Evolutionary conservation across 2,329 filamentous ascomycete species (phyloP).

Genomic region (Zymoseptoria pseudotritici): DNA sequence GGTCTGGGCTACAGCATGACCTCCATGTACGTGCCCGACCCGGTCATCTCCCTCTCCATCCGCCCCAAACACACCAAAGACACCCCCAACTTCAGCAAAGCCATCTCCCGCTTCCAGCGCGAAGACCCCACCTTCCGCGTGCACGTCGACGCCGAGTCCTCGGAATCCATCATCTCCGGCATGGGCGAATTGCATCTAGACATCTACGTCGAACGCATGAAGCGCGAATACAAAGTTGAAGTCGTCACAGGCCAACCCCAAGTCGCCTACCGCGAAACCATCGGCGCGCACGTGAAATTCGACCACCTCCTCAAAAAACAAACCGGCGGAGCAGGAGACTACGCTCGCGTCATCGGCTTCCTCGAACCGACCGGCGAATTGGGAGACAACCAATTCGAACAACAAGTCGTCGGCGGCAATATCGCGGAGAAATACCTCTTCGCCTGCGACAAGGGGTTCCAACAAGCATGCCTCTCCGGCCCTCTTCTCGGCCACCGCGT

Average conservation of each 20-base stretch:
- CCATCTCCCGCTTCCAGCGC: constrained; percentile 96
- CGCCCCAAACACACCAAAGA: constrained; percentile 91
- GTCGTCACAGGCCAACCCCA: constrained; percentile 94
- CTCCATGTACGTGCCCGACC: constrained; percentile 96
- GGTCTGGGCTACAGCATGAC: constrained; percentile 89
- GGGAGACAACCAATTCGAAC: constrained; percentile 73
- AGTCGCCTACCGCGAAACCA: constrained; percentile 93
- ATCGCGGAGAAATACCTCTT: constrained; percentile 95
- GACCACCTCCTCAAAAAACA: constrained; percentile 95
- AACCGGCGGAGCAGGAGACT: constrained; percentile 91
- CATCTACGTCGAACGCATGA: constrained; percentile 95
- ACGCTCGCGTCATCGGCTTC: constrained; percentile 82
- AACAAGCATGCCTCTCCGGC: constrained; percentile 72
- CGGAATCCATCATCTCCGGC: constrained; percentile 95
- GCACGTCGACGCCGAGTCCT: constrained; percentile 81
- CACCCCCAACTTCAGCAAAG: constrained; percentile 90
- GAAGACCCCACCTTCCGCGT: constrained; percentile 98
- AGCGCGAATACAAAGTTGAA: constrained; percentile 92
- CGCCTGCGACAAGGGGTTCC: constrained; percentile 93
- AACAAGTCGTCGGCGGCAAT: constrained; percentile 77
- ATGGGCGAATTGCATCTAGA: constrained; percentile 98
- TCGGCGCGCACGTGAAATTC: constrained; percentile 71
- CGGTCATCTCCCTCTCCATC: constrained; percentile 96
- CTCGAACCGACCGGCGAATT: constrained; percentile 76
- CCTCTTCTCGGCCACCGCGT: constrained; percentile 90